These are phyloP conservation scores for Saccharomycopsis microspora DNA, from an alignment of 805 yeast genomes.

Conservation along the genomic window DNA sequence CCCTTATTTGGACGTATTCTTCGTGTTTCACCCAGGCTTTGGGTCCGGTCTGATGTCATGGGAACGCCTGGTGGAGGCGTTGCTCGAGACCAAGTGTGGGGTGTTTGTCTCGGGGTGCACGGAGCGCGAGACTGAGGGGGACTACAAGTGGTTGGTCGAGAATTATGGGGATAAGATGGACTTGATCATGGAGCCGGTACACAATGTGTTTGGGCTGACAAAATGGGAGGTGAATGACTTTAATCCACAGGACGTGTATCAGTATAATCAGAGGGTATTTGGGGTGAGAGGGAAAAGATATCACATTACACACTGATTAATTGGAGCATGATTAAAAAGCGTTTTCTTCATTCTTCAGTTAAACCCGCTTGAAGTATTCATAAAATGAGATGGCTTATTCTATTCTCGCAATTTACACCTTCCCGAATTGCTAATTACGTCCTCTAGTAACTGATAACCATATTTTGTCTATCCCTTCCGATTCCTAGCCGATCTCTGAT, in stretches of 20 bases:
- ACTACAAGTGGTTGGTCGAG: conserved; percentile 56
- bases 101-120: conserved; percentile 86
- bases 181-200: conserved; percentile 60
- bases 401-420: no score
- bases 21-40: conserved; percentile 92
- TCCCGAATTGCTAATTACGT: no score
- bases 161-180: conserved; percentile 71
- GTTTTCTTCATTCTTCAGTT: no score
- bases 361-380: no score
- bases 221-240: conserved; percentile 91
- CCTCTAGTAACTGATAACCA: no score
- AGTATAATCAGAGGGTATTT: conserved; percentile 79
- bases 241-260: conserved; percentile 88
- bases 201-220: conserved; percentile 71
- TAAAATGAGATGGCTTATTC: no score
- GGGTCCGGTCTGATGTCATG: conserved; percentile 78
- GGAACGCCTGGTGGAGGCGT: conserved; percentile 74
- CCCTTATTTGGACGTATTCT: conserved; percentile 88
- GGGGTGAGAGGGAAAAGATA: conserved; percentile 96
- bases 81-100: conserved; percentile 89
- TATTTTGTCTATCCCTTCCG: no score
- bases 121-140: conserved; percentile 56
- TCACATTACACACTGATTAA: conserved; percentile 28
- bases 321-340: no score
- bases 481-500: no score